Base-by-base conservation (phyloP, 768 basidiomycete species). In the Termitomyces sp. region DNA sequence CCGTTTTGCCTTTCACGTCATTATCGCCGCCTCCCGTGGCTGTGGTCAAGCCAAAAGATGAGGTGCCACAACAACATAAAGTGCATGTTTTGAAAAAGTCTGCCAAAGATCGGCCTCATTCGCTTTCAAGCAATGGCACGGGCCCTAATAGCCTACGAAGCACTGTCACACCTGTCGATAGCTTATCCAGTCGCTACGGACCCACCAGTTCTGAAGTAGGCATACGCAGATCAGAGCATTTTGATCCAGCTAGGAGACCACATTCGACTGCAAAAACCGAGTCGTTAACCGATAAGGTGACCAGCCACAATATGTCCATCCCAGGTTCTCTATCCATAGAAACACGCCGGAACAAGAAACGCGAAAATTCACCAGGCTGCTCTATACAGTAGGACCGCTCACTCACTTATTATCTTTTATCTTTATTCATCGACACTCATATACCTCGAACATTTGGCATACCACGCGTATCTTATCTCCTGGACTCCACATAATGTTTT, bases 121-220 rank as follows among this genome's bases (percentile, higher is more conserved):
- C 85, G 0, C 65, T 82, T 59, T 76, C 80, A 25, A 86, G 84
- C 66, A 76, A 72, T 59, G 76, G 75, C 65, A 80, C 82, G 5
- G 66, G 68, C 10, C 74, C 73, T 9, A 77, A 78, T 49, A 86
- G 85, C 61, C 54, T 83, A 58, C 72, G 78, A 19, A 81, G 79
- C 55, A 73, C 73, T 32, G 72, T 66, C 6, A 81, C 76, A 3
- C 71, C 72, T 6, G 68, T 53, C 44, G 76, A 68, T 54, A 72
- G 70, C 52, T 60, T 62, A 19, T 58, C 61, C 16, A 70, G 66
- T 56, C 66, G 67, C 30, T 59, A 61, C 35, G 59, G 58, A 17
- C 30, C 51, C 14, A 37, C 56, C 34, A 56, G 27, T 16, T 58
- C 62, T 17, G 57, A 58, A 27, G 37, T 27, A 44, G 61, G 28